Conservation (phyloP, 257 asterid species). For the Lycium barbarum region DNA sequence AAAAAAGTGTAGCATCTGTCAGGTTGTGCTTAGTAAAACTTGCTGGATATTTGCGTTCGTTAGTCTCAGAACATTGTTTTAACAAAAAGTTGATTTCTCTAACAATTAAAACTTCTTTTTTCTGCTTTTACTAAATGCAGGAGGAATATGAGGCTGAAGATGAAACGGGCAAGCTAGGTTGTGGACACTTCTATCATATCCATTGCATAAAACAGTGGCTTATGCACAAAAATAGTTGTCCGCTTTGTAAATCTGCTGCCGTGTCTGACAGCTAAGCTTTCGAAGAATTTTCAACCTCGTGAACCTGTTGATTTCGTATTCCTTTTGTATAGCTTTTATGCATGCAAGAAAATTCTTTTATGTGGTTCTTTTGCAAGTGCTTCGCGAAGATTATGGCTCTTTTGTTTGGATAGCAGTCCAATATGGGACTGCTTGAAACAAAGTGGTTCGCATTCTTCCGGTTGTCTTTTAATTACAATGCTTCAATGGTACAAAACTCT, state of each 20-base stretch:
- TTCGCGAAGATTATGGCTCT: neutral
- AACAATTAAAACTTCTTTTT: neutral
- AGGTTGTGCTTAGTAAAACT: slow-evolving; percentile 48
- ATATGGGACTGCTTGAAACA: neutral
- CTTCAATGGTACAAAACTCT: neutral
- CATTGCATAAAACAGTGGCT: slow-evolving; percentile 90
- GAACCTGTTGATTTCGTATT: neutral
- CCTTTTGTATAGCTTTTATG: slow-evolving; percentile 49
- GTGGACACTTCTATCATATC: slow-evolving; percentile 77
- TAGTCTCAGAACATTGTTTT: neutral
- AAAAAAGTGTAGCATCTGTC: slow-evolving; percentile 83
- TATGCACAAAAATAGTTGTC: slow-evolving; percentile 70
- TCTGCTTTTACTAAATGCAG: slow-evolving; percentile 39
- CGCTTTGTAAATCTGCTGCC: slow-evolving; percentile 75
- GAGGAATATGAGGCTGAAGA: slow-evolving; percentile 77
- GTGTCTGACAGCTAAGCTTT: slow-evolving; percentile 28
- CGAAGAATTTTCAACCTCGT: neutral
- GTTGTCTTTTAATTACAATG: neutral
- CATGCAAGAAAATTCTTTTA: slow-evolving; percentile 43
- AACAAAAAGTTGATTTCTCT: neutral
- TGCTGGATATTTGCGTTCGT: neutral
- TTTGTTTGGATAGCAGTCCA: neutral
- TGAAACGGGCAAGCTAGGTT: slow-evolving; percentile 73
- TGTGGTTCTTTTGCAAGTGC: neutral
- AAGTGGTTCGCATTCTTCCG: neutral